A percentile compares a stretch with the other conserved stretches of the same genome.
Evolutionary conservation across 2,329 filamentous ascomycete genomes (phyloP).

Genomic region (Xenosphaeropsis pyriputrescens): DNA sequence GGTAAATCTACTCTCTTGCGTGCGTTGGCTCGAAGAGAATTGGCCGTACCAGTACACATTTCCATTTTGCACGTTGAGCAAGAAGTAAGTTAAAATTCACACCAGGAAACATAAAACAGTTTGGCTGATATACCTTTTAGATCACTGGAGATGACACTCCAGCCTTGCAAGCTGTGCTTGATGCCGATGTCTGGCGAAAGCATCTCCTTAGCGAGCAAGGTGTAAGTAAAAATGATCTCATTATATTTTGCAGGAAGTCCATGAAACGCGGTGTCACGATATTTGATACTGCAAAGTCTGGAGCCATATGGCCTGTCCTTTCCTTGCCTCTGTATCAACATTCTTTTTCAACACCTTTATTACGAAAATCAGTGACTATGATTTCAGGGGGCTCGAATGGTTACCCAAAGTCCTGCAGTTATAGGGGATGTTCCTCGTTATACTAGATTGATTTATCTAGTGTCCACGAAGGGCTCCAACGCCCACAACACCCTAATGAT

Average conservation of each 20-base stretch:
- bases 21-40: constrained; percentile 81
- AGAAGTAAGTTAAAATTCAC: constrained; percentile 48
- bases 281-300: no score
- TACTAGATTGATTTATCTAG: no score
- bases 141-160: constrained; percentile 92
- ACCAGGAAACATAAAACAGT: neutral
- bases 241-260: neutral
- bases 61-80: constrained; percentile 98
- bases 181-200: constrained; percentile 98
- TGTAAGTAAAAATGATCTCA: constrained; percentile 28
- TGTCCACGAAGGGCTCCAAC: no score
- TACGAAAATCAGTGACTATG: no score
- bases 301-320: no score
- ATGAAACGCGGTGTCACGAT: no score
- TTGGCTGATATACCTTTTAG: constrained; percentile 25
- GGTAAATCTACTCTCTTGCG: constrained; percentile 91
- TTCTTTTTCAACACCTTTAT: no score
- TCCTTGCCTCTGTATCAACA: no score
- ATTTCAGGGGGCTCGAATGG: no score
- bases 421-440: no score
- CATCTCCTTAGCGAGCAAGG: constrained; percentile 81
- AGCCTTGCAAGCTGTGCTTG: constrained; percentile 84
- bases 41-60: constrained; percentile 91
- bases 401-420: no score
- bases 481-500: no score